phyloP scores from a whole-genome alignment of 1,139 yeast species.

The Yamadazyma sp. region DNA sequence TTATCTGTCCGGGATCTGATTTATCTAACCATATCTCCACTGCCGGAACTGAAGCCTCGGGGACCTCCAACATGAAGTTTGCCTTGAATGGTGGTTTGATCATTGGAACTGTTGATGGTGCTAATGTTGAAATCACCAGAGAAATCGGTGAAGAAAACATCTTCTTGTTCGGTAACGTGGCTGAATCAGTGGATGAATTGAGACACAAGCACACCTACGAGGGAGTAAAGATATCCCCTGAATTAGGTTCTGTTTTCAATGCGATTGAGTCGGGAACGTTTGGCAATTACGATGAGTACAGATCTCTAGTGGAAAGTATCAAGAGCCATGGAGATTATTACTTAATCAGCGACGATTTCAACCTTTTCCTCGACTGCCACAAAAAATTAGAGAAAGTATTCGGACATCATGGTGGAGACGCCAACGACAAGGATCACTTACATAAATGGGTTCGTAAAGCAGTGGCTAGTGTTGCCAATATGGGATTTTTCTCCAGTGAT shows the following conservation, averaged over 20 bases:
- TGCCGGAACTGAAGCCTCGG: conserved; percentile 97
- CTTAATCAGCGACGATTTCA: conserved; percentile 86
- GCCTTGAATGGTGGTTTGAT: conserved; percentile 92
- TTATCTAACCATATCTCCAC: conserved; percentile 95
- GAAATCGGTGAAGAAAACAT: conserved; percentile 93
- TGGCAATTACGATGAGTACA: conserved; percentile 70
- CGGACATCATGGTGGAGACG: conserved; percentile 47
- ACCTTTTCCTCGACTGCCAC: conserved; percentile 81
- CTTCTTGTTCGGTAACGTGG: conserved; percentile 85
- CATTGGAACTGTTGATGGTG: conserved; percentile 96
- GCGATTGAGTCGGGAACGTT: conserved; percentile 69
- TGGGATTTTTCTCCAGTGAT: conserved; percentile 92
- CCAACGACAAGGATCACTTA: conserved; percentile 50
- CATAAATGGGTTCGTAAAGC: conserved; percentile 75
- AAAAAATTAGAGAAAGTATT: conserved; percentile 71
- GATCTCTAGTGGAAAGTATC: conserved; percentile 67
- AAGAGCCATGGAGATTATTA: conserved; percentile 79
- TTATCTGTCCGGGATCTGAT: conserved; percentile 87
- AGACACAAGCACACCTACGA: conserved; percentile 73
- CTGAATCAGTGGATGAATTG: conserved; percentile 85
- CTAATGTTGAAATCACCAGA: conserved; percentile 91
- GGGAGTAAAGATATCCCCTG: conserved; percentile 54
- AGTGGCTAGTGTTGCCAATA: conserved; percentile 80
- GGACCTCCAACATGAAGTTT: conserved; percentile 95
- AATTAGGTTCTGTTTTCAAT: conserved; percentile 62